Conservation (phyloP, 495 filamentous ascomycete genomes). For the Penicillium verhagenii region DNA sequence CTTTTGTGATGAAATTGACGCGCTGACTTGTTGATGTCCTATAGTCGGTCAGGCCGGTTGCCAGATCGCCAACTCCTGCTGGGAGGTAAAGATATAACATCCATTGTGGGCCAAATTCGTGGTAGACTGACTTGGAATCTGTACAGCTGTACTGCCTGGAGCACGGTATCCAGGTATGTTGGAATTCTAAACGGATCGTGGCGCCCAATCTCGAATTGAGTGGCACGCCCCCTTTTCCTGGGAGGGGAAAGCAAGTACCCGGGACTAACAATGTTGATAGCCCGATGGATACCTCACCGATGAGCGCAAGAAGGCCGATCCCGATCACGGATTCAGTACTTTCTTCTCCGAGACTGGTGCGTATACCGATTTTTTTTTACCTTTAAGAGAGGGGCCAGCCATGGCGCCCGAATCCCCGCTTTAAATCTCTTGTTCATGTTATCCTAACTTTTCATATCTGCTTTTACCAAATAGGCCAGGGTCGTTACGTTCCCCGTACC, state of each 20-base stretch:
- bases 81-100: constrained; percentile 71
- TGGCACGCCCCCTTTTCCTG: constrained; percentile 21
- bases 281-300: constrained; percentile 98
- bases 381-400: neutral
- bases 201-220: constrained; percentile 17
- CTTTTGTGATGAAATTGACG: constrained; percentile 5
- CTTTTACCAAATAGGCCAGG: constrained; percentile 66
- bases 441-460: constrained; percentile 14
- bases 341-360: constrained; percentile 99
- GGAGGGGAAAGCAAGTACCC: constrained; percentile 20
- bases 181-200: constrained; percentile 13
- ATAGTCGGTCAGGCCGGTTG: constrained; percentile 99
- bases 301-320: constrained; percentile 93
- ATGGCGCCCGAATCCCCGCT: constrained; percentile 3
- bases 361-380: constrained; percentile 16
- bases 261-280: constrained; percentile 48
- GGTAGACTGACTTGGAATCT: constrained; percentile 27
- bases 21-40: constrained; percentile 21
- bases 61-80: constrained; percentile 99
- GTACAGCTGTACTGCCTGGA: constrained; percentile 97
- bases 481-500: constrained; percentile 97
- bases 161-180: constrained; percentile 95
- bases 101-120: constrained; percentile 10
- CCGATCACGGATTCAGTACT: constrained; percentile 98
- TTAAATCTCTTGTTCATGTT: neutral